These are phyloP conservation scores for Canavalia gladiata DNA, from an alignment of 306 rosid genomes.

Conservation along the genomic window DNA sequence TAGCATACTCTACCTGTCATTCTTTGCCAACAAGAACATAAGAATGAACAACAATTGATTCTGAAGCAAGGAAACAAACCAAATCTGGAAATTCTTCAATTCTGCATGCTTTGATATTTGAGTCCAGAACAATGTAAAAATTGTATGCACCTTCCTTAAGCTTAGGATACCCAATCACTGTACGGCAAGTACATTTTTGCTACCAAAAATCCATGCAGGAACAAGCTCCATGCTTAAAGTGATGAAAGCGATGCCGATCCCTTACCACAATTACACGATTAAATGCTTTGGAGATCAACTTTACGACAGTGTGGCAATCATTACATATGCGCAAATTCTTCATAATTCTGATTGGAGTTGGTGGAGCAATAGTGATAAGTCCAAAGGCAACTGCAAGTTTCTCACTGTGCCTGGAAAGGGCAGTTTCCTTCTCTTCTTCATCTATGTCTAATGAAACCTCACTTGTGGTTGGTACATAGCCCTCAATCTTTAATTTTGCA, in stretches of 20 bases:
- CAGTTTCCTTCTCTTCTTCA: conserved; percentile 83
- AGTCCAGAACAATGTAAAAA: conserved; percentile 71
- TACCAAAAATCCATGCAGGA: conserved; percentile 86
- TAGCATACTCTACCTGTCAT: conserved; percentile 63
- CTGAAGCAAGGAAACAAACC: conserved; percentile 68
- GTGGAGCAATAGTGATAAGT: conserved; percentile 64
- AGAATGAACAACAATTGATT: conserved; percentile 81
- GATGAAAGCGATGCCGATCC: conserved; percentile 91
- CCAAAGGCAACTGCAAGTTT: conserved; percentile 90
- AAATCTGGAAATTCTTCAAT: conserved; percentile 60
- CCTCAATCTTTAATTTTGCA: conserved; percentile 72
- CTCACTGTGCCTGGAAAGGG: conserved; percentile 75
- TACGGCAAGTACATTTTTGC: conserved; percentile 22
- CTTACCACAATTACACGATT: conserved; percentile 72
- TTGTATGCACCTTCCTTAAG: conserved; percentile 76
- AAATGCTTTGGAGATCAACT: conserved; percentile 73
- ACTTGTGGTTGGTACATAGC: conserved; percentile 68
- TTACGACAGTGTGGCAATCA: conserved; percentile 79
- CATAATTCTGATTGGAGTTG: conserved; percentile 70
- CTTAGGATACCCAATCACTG: conserved; percentile 65
- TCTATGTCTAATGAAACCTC: conserved; percentile 84
- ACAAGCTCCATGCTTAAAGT: conserved; percentile 75
- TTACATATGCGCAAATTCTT: conserved; percentile 87
- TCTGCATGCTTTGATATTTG: conserved; percentile 65
- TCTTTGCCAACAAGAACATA: conserved; percentile 80